Evolutionary conservation across 805 yeast genomes (phyloP).

Genomic region (Teunomyces gatunensis): DNA sequence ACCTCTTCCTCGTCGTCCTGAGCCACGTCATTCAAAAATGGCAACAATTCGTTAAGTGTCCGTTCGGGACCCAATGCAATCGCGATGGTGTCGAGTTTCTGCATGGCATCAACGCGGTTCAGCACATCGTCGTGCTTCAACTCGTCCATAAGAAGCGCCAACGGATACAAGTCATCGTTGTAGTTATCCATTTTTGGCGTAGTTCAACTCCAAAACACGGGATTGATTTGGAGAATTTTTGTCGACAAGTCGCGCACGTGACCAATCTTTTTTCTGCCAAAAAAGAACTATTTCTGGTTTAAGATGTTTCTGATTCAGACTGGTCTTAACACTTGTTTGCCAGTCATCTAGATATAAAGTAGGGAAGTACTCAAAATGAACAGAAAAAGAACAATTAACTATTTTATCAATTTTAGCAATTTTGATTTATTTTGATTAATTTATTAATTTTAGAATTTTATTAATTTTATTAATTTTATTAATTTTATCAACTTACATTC

Average conservation of each 20-base stretch:
- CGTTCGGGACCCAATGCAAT: slow-evolving; percentile 93
- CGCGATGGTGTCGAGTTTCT: slow-evolving; percentile 89
- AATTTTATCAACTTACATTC: too few species aligned
- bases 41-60: slow-evolving; percentile 83
- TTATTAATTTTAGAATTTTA: too few species aligned
- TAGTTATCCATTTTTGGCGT: slow-evolving; percentile 29
- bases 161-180: slow-evolving; percentile 77
- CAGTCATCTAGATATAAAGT: too few species aligned
- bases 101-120: slow-evolving; percentile 92
- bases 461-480: too few species aligned
- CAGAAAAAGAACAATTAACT: too few species aligned
- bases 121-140: slow-evolving; percentile 94
- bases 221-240: slow-evolving; percentile 1
- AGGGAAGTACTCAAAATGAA: too few species aligned
- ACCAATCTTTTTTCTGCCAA: too few species aligned
- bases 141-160: slow-evolving; percentile 96
- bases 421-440: too few species aligned
- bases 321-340: too few species aligned
- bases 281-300: too few species aligned
- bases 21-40: slow-evolving; percentile 84
- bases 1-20: slow-evolving; percentile 99
- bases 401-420: too few species aligned
- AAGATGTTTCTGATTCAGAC: too few species aligned
- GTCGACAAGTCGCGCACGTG: neutral
- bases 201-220: slow-evolving; percentile 1